These are phyloP conservation scores for Candida silvicultrix DNA, from an alignment of 805 yeast species.

Conservation along the genomic window DNA sequence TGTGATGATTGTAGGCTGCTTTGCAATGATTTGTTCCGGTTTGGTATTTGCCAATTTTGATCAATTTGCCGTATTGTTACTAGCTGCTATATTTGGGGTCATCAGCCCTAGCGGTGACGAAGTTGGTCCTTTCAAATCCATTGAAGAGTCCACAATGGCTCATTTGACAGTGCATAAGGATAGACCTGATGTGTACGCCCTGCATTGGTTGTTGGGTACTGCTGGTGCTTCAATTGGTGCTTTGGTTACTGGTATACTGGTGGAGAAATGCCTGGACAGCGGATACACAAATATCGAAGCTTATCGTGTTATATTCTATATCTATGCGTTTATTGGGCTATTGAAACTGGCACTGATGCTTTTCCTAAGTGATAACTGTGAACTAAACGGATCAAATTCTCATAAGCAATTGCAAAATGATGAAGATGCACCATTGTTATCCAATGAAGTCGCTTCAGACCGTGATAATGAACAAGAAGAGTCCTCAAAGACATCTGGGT, in stretches of 20 bases:
- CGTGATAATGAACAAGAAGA: conserved; percentile 2
- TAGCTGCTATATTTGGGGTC: conserved; percentile 78
- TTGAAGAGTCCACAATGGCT: conserved; percentile 80
- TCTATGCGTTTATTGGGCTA: conserved; percentile 50
- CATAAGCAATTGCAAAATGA: conserved; percentile 1
- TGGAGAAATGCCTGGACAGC: conserved; percentile 36
- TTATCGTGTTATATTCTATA: conserved; percentile 50
- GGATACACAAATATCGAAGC: conserved; percentile 33
- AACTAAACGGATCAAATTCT: conserved; percentile 25
- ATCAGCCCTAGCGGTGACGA: conserved; percentile 88
- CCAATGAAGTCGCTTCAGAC: not conserved
- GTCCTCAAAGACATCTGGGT: conserved; percentile 24
- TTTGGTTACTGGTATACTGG: conserved; percentile 50
- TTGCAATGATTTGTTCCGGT: conserved; percentile 68
- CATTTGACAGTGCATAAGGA: conserved; percentile 61
- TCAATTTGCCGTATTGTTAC: conserved; percentile 46
- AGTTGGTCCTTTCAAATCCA: conserved; percentile 83
- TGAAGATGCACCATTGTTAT: conserved; percentile 22
- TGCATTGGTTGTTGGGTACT: conserved; percentile 64
- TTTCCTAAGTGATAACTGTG: conserved; percentile 47
- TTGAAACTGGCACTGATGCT: conserved; percentile 45
- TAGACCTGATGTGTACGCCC: conserved; percentile 70
- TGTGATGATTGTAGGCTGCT: conserved; percentile 57
- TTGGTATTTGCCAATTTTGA: conserved; percentile 50
- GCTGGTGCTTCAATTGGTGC: conserved; percentile 75